Base-by-base conservation (phyloP, 2,329 filamentous ascomycete species). In the Fusarium odoratissimum region DNA sequence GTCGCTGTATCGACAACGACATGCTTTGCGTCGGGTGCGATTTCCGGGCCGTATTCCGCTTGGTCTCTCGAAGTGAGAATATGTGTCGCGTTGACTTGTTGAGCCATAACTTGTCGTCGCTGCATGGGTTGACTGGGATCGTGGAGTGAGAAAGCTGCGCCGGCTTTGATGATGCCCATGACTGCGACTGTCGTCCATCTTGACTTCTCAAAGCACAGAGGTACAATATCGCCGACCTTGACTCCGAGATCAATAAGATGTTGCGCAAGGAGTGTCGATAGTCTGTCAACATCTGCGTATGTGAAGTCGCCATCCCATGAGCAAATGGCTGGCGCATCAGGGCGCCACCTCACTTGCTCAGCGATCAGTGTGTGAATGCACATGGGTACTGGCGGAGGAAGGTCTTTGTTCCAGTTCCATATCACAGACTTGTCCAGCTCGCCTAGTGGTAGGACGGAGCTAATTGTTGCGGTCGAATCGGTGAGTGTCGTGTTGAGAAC, bases 171-270 rank as follows among this genome's bases (percentile, higher is more conserved):
- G 25, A 82, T 72, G 0, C 74, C 79, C 62, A 82, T 64, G 37
- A 82, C 74, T 4, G 75, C 76, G 3, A 81, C 73, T 1, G 76
- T 75, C 1, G 78, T 79, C 78, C 75, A 79, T 23, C 67, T 67
- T 1, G 80, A 81, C 63, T 82, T 82, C 40, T 80, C 77, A 28
- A 80, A 80, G 44, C 76, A 80, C 3, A 82, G 60, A 0, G 78
- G 79, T 10, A 82, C 75, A 9, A 80, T 73, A 7, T 70, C 68
- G 7, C 76, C 80, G 6, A 68, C 68, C 10, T 69, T 69, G 21
- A 81, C 65, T 2, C 79, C 79, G 1, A 76, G 55, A 8, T 49
- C 54, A 16, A 68, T 38, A 2, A 79, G 69, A 42, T 78, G 66
- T 21, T 65, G 45, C 3, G 78, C 73, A 9, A 78, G 65, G 0